Evolutionary conservation across 2,329 filamentous ascomycete species (phyloP).

Genomic region (Talaromyces sp.): DNA sequence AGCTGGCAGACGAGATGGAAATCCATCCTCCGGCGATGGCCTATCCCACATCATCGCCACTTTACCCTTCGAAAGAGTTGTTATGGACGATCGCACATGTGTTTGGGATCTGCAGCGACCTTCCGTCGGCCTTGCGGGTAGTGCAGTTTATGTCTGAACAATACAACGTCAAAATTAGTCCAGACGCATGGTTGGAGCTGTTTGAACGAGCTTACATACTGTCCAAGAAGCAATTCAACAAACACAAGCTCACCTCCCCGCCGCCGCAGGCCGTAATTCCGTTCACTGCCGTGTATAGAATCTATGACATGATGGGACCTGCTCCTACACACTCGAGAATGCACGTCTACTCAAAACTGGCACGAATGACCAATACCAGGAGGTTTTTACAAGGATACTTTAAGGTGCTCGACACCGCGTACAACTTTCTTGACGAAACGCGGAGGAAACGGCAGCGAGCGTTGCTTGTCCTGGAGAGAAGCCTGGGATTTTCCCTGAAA

Average conservation of each 20-base stretch:
- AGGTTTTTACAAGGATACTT: conserved; percentile 19
- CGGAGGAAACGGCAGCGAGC: conserved; percentile 22
- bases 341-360: conserved; percentile 44
- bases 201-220: conserved; percentile 63
- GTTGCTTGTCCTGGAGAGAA: conserved; percentile 19
- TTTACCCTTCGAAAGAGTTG: conserved; percentile 55
- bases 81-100: conserved; percentile 63
- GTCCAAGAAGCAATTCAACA: conserved; percentile 36
- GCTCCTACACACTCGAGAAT: conserved; percentile 55
- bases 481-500: conserved; percentile 14
- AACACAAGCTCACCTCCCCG: conserved; percentile 19
- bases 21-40: conserved; percentile 28
- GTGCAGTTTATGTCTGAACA: conserved; percentile 58
- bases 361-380: conserved; percentile 22
- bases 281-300: conserved; percentile 40
- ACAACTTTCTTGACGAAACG: conserved; percentile 24
- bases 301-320: conserved; percentile 61
- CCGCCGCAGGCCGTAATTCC: conserved; percentile 31
- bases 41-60: conserved; percentile 46
- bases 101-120: conserved; percentile 62
- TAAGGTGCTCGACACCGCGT: conserved; percentile 24
- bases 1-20: conserved; percentile 30
- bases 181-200: conserved; percentile 60
- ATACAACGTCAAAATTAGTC: conserved; percentile 55
- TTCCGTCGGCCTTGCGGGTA: conserved; percentile 54